These are phyloP conservation scores for Lichtheimia ornata DNA, from an alignment of 371 early-diverging fungal genomes.

Conservation along the genomic window DNA sequence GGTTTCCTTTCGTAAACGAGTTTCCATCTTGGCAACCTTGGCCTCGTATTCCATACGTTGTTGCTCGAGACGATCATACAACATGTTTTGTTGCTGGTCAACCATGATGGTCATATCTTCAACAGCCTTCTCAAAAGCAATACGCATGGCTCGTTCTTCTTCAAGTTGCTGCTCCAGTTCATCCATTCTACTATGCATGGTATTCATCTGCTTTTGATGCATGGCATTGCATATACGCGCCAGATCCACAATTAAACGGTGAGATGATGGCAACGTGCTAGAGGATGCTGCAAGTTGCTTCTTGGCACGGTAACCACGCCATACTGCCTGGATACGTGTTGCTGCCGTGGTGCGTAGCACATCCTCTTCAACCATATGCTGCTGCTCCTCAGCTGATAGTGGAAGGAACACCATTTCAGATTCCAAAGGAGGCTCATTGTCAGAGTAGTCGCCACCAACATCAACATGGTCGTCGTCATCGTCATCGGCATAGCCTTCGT, in stretches of 20 bases:
- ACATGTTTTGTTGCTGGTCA: conserved; percentile 41
- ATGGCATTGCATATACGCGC: conserved; percentile 18
- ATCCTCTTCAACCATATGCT: conserved; percentile 24
- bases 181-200: conserved; percentile 23
- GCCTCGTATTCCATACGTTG: conserved; percentile 39
- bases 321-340: conserved; percentile 30
- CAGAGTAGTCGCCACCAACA: conserved; percentile 5
- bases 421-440: conserved; percentile 32
- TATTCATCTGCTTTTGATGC: conserved; percentile 18
- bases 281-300: conserved; percentile 20
- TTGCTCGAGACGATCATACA: conserved; percentile 43
- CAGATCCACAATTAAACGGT: conserved; percentile 13
- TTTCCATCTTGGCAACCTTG: conserved; percentile 36
- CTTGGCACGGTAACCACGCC: conserved; percentile 33
- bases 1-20: conserved; percentile 30
- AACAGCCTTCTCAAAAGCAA: conserved; percentile 47
- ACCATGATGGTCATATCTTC: conserved; percentile 46
- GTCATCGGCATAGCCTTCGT: conserved; percentile 42
- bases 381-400: conserved; percentile 28
- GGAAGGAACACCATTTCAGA: conserved; percentile 42
- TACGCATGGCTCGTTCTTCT: conserved; percentile 46
- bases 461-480: conserved; percentile 13
- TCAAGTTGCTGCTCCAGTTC: conserved; percentile 27
- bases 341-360: conserved; percentile 26
- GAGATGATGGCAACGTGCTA: conserved; percentile 17